These are phyloP conservation scores for Hyphodiscus sp. DNA, from an alignment of 2,329 filamentous ascomycete species.

Conservation along the genomic window DNA sequence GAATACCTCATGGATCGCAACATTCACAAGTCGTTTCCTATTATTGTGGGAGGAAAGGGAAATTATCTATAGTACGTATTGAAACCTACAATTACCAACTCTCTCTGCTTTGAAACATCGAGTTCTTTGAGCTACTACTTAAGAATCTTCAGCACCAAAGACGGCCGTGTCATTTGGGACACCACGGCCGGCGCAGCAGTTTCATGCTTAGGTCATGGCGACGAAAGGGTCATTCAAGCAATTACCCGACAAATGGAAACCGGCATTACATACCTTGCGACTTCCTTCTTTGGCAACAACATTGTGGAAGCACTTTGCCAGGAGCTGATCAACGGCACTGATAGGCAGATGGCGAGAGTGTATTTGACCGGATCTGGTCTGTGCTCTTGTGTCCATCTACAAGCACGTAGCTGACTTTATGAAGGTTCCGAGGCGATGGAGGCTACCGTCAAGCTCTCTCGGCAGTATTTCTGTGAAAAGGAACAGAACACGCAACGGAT, in stretches of 20 bases:
- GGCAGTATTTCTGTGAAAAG: conserved; percentile 59
- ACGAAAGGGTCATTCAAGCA: conserved; percentile 52
- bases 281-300: conserved; percentile 49
- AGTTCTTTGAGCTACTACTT: background rate
- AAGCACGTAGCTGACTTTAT: conserved; percentile 4
- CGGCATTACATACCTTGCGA: conserved; percentile 51
- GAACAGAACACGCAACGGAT: conserved; percentile 38
- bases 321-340: conserved; percentile 35
- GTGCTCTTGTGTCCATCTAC: background rate
- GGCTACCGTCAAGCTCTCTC: conserved; percentile 58
- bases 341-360: conserved; percentile 43
- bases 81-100: background rate
- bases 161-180: conserved; percentile 59
- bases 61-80: background rate
- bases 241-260: conserved; percentile 51
- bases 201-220: conserved; percentile 62
- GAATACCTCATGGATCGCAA: background rate
- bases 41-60: background rate
- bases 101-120: background rate
- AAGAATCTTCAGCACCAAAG: conserved; percentile 13
- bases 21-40: background rate
- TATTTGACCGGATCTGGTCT: conserved; percentile 53
- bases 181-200: conserved; percentile 69
- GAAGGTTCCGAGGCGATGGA: conserved; percentile 63
- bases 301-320: conserved; percentile 42